Evolutionary conservation across 768 basidiomycete species (phyloP), one percentile per base, ranked within the genome.

Genomic region (Suillus alpinus): DNA sequence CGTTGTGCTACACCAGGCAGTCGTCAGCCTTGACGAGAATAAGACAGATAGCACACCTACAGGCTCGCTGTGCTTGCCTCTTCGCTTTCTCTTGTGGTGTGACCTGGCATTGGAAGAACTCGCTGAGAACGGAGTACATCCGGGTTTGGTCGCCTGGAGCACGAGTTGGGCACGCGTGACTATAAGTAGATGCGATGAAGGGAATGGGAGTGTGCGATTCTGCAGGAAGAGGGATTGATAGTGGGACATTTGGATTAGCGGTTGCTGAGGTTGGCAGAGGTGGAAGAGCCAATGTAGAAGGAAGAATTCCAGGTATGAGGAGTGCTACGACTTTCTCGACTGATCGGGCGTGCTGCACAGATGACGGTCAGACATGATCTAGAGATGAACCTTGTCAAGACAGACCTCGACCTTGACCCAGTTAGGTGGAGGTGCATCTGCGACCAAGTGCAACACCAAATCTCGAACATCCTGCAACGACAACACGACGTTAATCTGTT

Each of bases 111-210:
- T 87, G 88, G 73, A 98, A 89, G 69, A 98, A 92, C 0, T 86
- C 76, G 66, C 88, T 86, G 26, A 96, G 80, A 43, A 94, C 88
- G 31, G 90, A 92, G 68, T 94, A 90, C 87, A 98, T 89, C 46
- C 87, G 81, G 39, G 82, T 87, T 57, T 82, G 81, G 65, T 98
- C 96, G 0, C 96, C 97, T 0, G 95, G 95, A 0, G 95, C 95
- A 20, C 89, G 86, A 0, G 95, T 95, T 0, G 95, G 96, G 64
- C 91, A 93, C 14, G 93, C 94, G 76, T 97, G 93, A 60, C 91
- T 92, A 77, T 98, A 99, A 5, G 83, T 92, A 37, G 78, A 88
- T 43, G 83, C 83, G 62, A 86, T 88, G 76, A 84, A 98, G 3
- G 85, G 86, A 26, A 87, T 76, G 29, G 71, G 77, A 1, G 79